phyloP scores from a whole-genome alignment of 768 basidiomycete genomes.

The Lepiota venenata region DNA sequence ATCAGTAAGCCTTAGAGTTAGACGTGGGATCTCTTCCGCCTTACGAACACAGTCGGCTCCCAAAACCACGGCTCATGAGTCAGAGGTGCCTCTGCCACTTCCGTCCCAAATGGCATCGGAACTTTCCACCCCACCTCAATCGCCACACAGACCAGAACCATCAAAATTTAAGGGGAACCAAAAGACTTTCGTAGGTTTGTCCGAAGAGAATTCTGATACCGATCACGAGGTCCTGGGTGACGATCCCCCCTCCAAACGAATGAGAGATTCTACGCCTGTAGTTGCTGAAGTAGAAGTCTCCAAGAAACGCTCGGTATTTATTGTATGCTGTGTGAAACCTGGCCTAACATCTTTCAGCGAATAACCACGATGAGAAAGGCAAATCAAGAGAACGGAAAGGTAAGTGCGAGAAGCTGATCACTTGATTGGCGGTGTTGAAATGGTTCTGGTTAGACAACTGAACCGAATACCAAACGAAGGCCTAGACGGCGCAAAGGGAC shows the following conservation, averaged over 20 bases:
- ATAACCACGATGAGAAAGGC: background rate
- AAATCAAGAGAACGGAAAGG: background rate
- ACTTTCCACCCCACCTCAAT: slow-evolving; percentile 10
- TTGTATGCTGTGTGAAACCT: background rate
- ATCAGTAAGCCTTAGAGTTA: background rate
- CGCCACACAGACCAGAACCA: background rate
- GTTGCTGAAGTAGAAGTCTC: background rate
- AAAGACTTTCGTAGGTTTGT: slow-evolving; percentile 1
- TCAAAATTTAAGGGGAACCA: background rate
- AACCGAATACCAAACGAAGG: background rate
- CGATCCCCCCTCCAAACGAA: background rate
- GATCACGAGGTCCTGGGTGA: background rate
- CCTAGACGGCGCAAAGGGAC: slow-evolving; percentile 1
- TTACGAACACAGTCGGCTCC: background rate
- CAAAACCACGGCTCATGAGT: background rate
- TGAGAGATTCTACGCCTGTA: background rate
- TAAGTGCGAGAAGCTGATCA: background rate
- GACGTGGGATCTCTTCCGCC: background rate
- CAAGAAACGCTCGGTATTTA: slow-evolving; percentile 6
- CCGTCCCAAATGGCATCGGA: slow-evolving; percentile 7
- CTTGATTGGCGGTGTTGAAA: background rate
- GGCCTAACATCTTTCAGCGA: background rate
- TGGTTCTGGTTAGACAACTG: background rate
- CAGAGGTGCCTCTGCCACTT: background rate
- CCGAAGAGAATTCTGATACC: background rate